phyloP scores from a whole-genome alignment of 164 flowering plant genomes.

The Cinnamomum micranthum region DNA sequence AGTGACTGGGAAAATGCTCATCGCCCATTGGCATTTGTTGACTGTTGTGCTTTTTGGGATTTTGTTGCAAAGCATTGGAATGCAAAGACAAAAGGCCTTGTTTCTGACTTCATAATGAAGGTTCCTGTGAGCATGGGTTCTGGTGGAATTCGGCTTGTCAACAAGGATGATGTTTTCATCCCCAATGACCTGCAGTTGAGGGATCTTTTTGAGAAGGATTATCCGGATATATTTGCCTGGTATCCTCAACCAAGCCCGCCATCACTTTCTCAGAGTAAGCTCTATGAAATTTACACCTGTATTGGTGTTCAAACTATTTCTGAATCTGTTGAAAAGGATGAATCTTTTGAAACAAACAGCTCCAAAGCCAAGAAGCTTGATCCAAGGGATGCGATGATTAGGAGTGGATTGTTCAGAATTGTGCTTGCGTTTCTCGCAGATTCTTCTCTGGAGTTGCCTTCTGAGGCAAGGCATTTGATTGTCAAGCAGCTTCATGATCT shows the following conservation, averaged over 20 bases:
- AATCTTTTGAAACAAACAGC: conserved; percentile 13
- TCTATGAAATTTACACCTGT: conserved; percentile 36
- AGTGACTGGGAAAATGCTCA: conserved; percentile 44
- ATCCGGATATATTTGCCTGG: conserved; percentile 52
- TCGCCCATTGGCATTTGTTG: conserved; percentile 20
- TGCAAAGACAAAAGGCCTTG: conserved; percentile 17
- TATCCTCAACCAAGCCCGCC: conserved; percentile 40
- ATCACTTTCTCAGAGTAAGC: conserved; percentile 25
- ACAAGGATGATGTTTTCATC: conserved; percentile 51
- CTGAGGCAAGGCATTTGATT: conserved; percentile 33
- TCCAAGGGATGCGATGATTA: conserved; percentile 19
- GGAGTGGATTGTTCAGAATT: conserved; percentile 35
- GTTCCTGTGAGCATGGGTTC: conserved; percentile 38
- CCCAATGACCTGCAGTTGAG: conserved; percentile 62
- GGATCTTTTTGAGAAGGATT: conserved; percentile 37
- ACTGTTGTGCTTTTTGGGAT: conserved; percentile 61
- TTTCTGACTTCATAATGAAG: conserved; percentile 28
- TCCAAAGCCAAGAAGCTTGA: conserved; percentile 19
- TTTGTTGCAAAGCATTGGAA: conserved; percentile 31
- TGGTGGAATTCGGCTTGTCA: conserved; percentile 23
- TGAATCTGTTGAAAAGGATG: conserved; percentile 37
- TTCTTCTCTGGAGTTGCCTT: conserved; percentile 32
- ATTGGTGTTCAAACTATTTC: conserved; percentile 55
- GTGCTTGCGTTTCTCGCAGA: conserved; percentile 50
- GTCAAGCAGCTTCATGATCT: conserved; percentile 33